Conservation (phyloP, 176 grass and related monocot genomes). For the Neostapfia colusana region DNA sequence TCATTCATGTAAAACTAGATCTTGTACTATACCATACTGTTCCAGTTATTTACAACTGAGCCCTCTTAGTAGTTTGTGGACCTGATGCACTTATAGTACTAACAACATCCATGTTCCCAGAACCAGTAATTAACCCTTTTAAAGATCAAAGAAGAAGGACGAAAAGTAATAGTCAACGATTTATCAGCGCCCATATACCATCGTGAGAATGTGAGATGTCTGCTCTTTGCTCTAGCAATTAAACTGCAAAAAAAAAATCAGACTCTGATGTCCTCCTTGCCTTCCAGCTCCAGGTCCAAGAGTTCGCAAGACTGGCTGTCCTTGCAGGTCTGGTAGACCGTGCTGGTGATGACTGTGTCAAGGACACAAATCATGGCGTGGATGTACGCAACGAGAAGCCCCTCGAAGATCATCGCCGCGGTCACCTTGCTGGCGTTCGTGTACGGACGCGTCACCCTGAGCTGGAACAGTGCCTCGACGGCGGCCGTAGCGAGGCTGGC, state of each 20-base stretch:
- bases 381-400: constrained; percentile 63
- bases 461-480: constrained; percentile 77
- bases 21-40: neutral
- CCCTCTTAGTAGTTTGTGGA: constrained; percentile 22
- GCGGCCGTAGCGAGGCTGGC: constrained; percentile 56
- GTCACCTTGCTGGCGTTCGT: constrained; percentile 27
- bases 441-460: constrained; percentile 61
- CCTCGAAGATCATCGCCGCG: constrained; percentile 49
- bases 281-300: constrained; percentile 27
- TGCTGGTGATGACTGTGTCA: constrained; percentile 63
- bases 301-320: constrained; percentile 39
- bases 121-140: constrained; percentile 24
- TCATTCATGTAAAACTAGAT: constrained; percentile 5
- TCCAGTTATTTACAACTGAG: constrained; percentile 46
- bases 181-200: constrained; percentile 11
- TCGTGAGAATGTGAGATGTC: constrained; percentile 7
- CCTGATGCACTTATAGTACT: constrained; percentile 40
- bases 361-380: constrained; percentile 68
- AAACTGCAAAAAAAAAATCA: neutral
- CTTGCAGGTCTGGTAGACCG: constrained; percentile 67
- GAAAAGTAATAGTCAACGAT: neutral
- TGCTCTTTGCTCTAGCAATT: constrained; percentile 17
- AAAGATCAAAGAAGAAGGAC: constrained; percentile 2
- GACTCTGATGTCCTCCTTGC: constrained; percentile 44
- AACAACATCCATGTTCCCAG: constrained; percentile 21